Percentiles rank a stretch among this genome's conserved stretches.
phyloP scores from a whole-genome alignment of 805 yeast genomes.

The Kodamaea hsintzibuensis region DNA sequence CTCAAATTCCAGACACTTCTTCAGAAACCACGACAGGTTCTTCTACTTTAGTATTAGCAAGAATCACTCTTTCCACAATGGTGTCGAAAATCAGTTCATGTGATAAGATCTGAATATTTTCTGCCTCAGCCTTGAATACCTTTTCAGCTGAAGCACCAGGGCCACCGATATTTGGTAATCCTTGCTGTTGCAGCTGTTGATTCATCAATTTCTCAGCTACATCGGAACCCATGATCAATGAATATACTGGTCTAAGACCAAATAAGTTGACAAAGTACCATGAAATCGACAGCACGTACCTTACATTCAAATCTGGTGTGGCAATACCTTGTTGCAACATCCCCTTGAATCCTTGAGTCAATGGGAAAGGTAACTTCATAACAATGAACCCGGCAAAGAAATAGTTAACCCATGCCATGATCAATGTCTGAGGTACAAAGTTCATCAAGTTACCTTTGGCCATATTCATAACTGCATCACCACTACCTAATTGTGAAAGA shows the following conservation, averaged over 20 bases:
- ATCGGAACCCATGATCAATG: constrained; percentile 58
- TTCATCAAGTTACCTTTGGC: constrained; percentile 80
- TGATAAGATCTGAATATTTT: constrained; percentile 63
- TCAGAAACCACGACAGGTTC: not conserved
- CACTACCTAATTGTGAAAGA: constrained; percentile 65
- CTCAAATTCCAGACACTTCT: not conserved
- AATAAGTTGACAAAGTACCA: constrained; percentile 92
- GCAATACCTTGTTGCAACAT: constrained; percentile 88
- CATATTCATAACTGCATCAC: constrained; percentile 74
- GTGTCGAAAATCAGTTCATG: constrained; percentile 54
- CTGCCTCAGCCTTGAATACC: constrained; percentile 68
- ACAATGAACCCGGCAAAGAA: constrained; percentile 90
- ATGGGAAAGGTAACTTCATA: constrained; percentile 81
- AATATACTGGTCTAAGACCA: constrained; percentile 79
- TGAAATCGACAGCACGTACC: constrained; percentile 91
- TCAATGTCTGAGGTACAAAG: constrained; percentile 86
- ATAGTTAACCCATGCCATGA: constrained; percentile 95
- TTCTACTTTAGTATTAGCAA: not conserved
- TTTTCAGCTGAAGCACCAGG: constrained; percentile 65
- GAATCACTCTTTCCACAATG: constrained; percentile 59
- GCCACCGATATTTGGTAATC: constrained; percentile 43
- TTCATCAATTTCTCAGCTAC: constrained; percentile 47
- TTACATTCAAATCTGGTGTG: constrained; percentile 81
- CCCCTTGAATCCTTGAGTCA: constrained; percentile 84
- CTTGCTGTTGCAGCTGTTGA: constrained; percentile 39